Conservation (phyloP, 495 filamentous ascomycete genomes). For the Schizothecium vesticola region DNA sequence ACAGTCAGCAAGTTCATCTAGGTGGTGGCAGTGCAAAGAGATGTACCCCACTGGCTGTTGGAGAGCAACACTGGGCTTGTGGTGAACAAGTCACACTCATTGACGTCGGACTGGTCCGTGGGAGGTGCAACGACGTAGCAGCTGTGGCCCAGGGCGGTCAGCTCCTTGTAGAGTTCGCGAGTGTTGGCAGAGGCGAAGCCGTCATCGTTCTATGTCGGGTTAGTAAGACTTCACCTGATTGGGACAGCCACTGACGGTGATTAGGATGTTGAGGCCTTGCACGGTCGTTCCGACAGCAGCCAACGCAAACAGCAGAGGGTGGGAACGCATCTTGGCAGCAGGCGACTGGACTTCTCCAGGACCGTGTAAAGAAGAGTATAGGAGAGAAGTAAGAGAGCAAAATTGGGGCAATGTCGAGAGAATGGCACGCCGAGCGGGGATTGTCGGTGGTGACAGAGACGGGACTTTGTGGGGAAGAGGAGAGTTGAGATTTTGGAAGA, state of each 20-base stretch:
- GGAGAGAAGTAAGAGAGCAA: too few relatives aligned
- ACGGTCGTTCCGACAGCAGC: not conserved
- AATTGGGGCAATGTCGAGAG: too few relatives aligned
- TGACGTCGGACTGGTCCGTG: constrained; percentile 22
- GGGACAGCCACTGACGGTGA: constrained; percentile 15
- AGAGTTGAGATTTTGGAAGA: too few relatives aligned
- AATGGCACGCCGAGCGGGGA: too few relatives aligned
- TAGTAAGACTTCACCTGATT: not conserved
- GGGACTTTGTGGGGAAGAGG: too few relatives aligned
- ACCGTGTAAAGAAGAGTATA: too few relatives aligned
- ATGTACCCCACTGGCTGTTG: constrained; percentile 16
- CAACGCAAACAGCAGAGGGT: constrained; percentile 4
- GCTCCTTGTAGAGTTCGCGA: constrained; percentile 36
- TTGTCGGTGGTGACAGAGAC: too few relatives aligned
- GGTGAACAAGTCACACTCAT: constrained; percentile 26
- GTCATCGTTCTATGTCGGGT: constrained; percentile 33
- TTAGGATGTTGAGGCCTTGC: constrained; percentile 19
- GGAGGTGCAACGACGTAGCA: constrained; percentile 33
- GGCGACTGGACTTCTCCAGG: too few relatives aligned
- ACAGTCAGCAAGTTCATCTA: constrained; percentile 6
- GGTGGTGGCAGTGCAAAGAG: not conserved
- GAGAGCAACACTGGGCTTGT: constrained; percentile 24
- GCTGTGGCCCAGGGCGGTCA: constrained; percentile 35
- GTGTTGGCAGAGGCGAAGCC: constrained; percentile 40
- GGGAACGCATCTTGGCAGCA: constrained; percentile 8